Conservation (phyloP, 2,329 filamentous ascomycete genomes). For the Colletotrichum nymphaeae region DNA sequence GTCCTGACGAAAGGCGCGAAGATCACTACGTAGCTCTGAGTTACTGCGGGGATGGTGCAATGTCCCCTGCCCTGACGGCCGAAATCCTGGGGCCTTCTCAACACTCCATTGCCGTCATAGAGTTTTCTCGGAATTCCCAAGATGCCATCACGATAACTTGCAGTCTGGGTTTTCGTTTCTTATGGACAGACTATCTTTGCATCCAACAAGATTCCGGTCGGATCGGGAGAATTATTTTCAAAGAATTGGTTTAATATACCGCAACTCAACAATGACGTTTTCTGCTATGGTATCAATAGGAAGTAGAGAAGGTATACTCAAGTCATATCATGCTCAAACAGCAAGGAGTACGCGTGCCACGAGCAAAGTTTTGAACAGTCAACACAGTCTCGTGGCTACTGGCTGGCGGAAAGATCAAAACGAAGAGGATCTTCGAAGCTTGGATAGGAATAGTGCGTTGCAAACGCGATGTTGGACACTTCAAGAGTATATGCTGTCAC, state of each 20-base stretch:
- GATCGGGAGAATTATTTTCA: slow-evolving; percentile 35
- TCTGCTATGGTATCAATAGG: not conserved
- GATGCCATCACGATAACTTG: slow-evolving; percentile 29
- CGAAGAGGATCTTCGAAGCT: not conserved
- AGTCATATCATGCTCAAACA: fast-evolving
- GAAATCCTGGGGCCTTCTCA: not conserved
- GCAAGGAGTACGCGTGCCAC: not conserved
- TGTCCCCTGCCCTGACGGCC: slow-evolving; percentile 9
- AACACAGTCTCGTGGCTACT: not conserved
- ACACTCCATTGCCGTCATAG: not conserved
- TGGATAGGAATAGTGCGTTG: not conserved
- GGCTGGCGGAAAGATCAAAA: not conserved
- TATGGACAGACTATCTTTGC: slow-evolving; percentile 39
- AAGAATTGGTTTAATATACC: slow-evolving; percentile 28
- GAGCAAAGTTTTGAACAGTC: not conserved
- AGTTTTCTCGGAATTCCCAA: not conserved
- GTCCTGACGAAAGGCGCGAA: not conserved
- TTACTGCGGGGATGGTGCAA: slow-evolving; percentile 36
- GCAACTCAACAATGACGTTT: slow-evolving; percentile 15
- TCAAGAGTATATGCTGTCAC: slow-evolving; percentile 17
- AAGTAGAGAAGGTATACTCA: not conserved
- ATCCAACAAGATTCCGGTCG: slow-evolving; percentile 36
- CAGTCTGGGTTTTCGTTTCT: slow-evolving; percentile 30
- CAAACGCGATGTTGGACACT: not conserved
- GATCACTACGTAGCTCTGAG: slow-evolving; percentile 35